Evolutionary conservation across 306 rosid genomes (phyloP), one percentile per base, ranked within the genome.

Genomic region (Heteromeles arbutifolia): DNA sequence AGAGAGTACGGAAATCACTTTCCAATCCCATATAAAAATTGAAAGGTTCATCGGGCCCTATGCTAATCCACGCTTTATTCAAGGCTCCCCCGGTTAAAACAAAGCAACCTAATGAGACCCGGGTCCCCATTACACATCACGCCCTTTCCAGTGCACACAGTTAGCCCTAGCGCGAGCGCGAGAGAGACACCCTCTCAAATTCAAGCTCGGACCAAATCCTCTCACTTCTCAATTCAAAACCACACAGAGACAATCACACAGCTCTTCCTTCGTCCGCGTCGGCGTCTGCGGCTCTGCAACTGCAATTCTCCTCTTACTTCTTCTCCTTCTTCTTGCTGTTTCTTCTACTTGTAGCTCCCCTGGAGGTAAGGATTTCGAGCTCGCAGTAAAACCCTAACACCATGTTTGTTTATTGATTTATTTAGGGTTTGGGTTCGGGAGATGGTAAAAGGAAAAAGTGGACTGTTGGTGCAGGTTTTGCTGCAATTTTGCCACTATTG

Each of bases 81-180:
- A 50, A 50, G 41, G 9, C 18, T 41, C 31, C 52, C 76, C 67
- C 25, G 67, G 18, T 37, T 57, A 39, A 37, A 3, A 15, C 11
- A 72, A 58, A 22, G 18, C 26, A 8, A 54, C 34, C 67, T 31
- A 56, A 11, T 2, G 21, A n/a, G 12, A 39, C 24, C 52, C 12
- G 53, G 67, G 53, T 13, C 8, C 34, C 19, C 54, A 48, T 4
- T 72, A 8, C 34, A 54, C 14, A 12, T 9, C 4, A 72, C 67
- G 54, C 39, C 24, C 4, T 9, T 54, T 6, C 11, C 18, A 59
- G 65, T 25, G 21, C 11, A 2, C 21, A 12, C n/a, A 2, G 26
- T 17, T 22, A 58, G 76, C 76, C 76, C 76, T 72, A 73, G 69
- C 34, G 34, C 76, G 53, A 70, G n/a, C 75, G n/a, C 24, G 65